Base-by-base conservation (phyloP, 139 green algal species). In the Mesostigma viride region DNA sequence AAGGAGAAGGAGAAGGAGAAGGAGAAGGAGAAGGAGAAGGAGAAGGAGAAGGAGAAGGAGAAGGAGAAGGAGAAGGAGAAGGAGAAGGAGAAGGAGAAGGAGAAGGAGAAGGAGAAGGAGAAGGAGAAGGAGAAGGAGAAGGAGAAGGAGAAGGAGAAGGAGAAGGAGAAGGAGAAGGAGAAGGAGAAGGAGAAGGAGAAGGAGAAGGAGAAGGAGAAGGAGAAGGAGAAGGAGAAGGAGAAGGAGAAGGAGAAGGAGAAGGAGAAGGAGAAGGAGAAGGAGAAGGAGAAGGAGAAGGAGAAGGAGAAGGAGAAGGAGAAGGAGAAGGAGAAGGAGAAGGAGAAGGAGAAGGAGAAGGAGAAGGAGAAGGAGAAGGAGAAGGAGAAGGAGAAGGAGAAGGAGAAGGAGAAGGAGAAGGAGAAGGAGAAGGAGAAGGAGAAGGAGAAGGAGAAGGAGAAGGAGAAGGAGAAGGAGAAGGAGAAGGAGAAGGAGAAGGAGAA, bases 401-500 rank as follows among this genome's bases (percentile, higher is more conserved):
- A 48, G 40, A 48, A 48, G 40, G 40, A 48, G 40, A 48, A 48
- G 40, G 40, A 48, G 40, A 48, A 48, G 40, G 40, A 48, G 40
- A 48, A 48, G 40, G 40, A 48, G 40, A 48, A 48, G 40, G 40
- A 48, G 40, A 48, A 48, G 40, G 40, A 48, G 40, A 48, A 48
- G 56, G 28, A 62, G 56, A 62, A 34, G 30, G 56, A 62, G 27
- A 32, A 32, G 30, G 56, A 62, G 56, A 32, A 34, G 27, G 56
- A 62, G 56, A 62, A 40, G 28, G 56, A 32, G 28, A 62, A 32
- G 28, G 56, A 62, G 56, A 62, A 40, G 27, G 56, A 32, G 28
- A 62, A 34, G 27, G 56, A 62, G 56, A 62, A 40, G 28, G 56
- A 62, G 56, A 32, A 34, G 27, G 56, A 40, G 56, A 62, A 34